Evolutionary conservation across 2,329 filamentous ascomycete species (phyloP), one percentile per base, ranked within the genome.

Genomic region (Ophiostoma pallidulum): DNA sequence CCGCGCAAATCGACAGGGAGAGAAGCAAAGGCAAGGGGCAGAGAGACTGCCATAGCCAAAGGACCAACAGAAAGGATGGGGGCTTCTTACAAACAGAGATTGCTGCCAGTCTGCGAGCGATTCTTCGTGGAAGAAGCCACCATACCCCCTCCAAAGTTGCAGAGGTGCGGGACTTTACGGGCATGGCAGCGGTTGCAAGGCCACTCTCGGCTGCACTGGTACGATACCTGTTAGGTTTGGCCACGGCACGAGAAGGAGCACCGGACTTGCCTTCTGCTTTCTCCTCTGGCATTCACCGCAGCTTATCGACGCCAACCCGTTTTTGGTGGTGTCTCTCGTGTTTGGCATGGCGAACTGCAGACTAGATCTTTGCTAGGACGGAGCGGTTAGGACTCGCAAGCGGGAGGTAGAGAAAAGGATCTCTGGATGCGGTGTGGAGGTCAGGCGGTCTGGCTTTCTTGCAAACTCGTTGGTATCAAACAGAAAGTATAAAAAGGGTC

Each of bases 111-210:
- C 24, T 28, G 24, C 10, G 4, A 13, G 13, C 38, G 35, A 16
- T 22, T 40, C 18, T 10, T 35, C 40, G 19, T 20, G 16, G 24
- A 13, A 22, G 19, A 28, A 18, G n/a, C 19, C 24, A 32, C 32
- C 18, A 20, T 16, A 10, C 32, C 28, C 24, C 22, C 55, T 0
- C 59, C 56, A 54, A 72, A 73, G 46, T 68, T 65, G 55, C 70
- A 74, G 3, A 71, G 57, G 59, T 73, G 71, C 28, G 71, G 64
- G 1, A 73, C 68, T 48, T 66, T 67, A 53, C 71, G 62, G 28
- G 66, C 59, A 52, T 68, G 64, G 53, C 70, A 74, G 52, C 73
- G 69, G 51, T 72, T 71, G 55, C 71, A 74, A 3, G 70, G 71
- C 65, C 71, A 74, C 55, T 71, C 62, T 29, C 68, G 66, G 50